Evolutionary conservation across 768 basidiomycete genomes (phyloP).

Genomic region (Serendipita sp.): DNA sequence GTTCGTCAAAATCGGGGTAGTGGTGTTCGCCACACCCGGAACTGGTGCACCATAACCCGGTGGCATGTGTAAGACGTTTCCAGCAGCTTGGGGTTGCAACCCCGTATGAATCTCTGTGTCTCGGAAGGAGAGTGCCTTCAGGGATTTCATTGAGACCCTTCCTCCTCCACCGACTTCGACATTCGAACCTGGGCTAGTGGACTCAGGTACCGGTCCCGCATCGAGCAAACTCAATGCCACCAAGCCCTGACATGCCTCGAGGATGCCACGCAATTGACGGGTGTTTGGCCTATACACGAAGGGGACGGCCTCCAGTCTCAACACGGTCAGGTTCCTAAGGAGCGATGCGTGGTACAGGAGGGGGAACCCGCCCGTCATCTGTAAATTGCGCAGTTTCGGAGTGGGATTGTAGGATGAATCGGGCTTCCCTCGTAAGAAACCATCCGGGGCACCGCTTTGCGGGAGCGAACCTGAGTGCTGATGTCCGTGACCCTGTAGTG

Average conservation of each 20-base stretch:
- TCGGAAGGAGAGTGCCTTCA: neutral
- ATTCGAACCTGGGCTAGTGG: neutral
- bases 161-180: neutral
- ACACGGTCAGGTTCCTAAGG: neutral
- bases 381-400: neutral
- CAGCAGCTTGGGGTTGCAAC: neutral
- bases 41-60: neutral
- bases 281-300: neutral
- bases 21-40: neutral
- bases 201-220: neutral
- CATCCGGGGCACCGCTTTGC: neutral
- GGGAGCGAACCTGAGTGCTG: too few species aligned
- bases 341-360: neutral
- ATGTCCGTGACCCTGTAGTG: too few species aligned
- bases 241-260: neutral
- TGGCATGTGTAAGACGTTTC: neutral
- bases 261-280: neutral
- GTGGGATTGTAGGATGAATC: neutral
- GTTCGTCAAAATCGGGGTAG: neutral
- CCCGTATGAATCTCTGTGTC: neutral
- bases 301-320: neutral
- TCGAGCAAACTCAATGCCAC: neutral
- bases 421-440: neutral
- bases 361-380: neutral
- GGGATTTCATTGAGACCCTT: neutral